phyloP scores from a whole-genome alignment of 257 asterid genomes.

The Oldenlandia corymbosa region DNA sequence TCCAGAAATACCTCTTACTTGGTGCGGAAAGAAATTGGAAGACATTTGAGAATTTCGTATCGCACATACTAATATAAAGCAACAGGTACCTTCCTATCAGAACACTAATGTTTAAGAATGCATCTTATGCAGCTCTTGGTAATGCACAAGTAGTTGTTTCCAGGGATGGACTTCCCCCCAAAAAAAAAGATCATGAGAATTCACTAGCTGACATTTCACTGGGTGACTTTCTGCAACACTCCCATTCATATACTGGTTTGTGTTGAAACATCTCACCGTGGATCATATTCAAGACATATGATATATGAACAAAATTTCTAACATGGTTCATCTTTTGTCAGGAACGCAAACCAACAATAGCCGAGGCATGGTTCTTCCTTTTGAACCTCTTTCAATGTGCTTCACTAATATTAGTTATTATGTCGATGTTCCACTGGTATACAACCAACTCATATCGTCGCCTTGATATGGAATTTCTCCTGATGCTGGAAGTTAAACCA shows the following conservation, averaged over 20 bases:
- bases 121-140: slow-evolving; percentile 51
- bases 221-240: slow-evolving; percentile 66
- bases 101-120: background rate
- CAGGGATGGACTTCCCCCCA: slow-evolving; percentile 47
- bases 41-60: background rate
- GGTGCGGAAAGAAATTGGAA: background rate
- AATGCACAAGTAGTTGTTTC: slow-evolving; percentile 67
- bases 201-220: slow-evolving; percentile 52
- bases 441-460: slow-evolving; percentile 16
- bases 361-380: slow-evolving; percentile 88
- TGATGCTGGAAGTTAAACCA: background rate
- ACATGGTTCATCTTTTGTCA: slow-evolving; percentile 22
- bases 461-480: slow-evolving; percentile 7
- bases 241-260: slow-evolving; percentile 73
- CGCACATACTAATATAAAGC: background rate
- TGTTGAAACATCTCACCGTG: background rate
- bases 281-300: background rate
- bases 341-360: slow-evolving; percentile 57
- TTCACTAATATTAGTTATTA: slow-evolving; percentile 76
- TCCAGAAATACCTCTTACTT: background rate
- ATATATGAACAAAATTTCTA: background rate
- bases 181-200: slow-evolving; percentile 34
- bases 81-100: background rate
- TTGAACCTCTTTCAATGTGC: slow-evolving; percentile 75
- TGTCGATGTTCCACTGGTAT: slow-evolving; percentile 80